A percentile compares a stretch with the other conserved stretches of the same genome.
phyloP scores from a whole-genome alignment of 2,329 filamentous ascomycete genomes.

The Cladosporium phlei region DNA sequence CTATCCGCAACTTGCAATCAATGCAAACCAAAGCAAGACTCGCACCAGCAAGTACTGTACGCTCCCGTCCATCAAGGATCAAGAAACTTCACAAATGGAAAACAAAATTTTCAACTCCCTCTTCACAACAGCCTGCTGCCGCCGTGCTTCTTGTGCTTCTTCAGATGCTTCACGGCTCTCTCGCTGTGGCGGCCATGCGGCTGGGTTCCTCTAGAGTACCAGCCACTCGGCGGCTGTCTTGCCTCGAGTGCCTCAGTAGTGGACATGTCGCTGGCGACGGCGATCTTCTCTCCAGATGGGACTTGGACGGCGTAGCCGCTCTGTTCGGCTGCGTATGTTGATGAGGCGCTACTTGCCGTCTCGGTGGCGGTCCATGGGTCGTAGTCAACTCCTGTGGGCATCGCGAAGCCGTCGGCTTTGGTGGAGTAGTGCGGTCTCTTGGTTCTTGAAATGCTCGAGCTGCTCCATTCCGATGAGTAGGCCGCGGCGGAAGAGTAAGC shows the following conservation, averaged over 20 bases:
- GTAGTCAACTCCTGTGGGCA: not conserved
- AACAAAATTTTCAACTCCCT: not conserved
- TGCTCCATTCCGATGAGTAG: not conserved
- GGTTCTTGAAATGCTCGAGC: not conserved
- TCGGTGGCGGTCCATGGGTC: not conserved
- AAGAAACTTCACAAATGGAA: no score
- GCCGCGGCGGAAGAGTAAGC: no score
- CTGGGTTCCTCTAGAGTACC: not conserved
- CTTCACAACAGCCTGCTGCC: constrained; percentile 3
- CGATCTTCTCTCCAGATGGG: not conserved
- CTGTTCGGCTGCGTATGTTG: not conserved
- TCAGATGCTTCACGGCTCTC: constrained; percentile 22
- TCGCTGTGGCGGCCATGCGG: constrained; percentile 5
- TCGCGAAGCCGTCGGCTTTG: not conserved
- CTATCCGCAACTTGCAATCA: not conserved
- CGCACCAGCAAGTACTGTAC: no score
- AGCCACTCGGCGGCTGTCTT: not conserved
- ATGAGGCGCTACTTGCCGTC: not conserved
- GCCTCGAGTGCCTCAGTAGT: not conserved
- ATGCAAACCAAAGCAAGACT: not conserved
- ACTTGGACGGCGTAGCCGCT: not conserved
- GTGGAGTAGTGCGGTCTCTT: not conserved
- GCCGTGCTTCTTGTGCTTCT: constrained; percentile 23
- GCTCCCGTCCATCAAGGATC: no score
- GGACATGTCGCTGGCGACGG: not conserved